Percentiles rank a stretch among this genome's conserved stretches.
Conservation (phyloP, 179 eudicot genomes). For the Gypsophila paniculata region DNA sequence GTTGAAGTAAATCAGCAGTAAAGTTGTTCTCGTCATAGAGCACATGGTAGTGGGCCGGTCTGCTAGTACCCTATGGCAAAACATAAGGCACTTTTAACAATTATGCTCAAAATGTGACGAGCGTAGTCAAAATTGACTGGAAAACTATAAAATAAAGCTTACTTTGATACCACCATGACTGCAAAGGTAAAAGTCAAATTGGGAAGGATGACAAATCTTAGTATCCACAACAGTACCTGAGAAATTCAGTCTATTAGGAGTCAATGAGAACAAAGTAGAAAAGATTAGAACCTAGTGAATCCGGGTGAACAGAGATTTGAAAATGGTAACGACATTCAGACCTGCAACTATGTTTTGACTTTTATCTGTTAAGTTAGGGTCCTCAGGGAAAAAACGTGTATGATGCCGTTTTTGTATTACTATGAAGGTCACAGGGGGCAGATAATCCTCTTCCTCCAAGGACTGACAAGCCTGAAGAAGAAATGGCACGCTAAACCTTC, state of each 20-base stretch:
- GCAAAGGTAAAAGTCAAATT: constrained; percentile 62
- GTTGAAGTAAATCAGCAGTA: constrained; percentile 52
- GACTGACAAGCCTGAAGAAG: constrained; percentile 64
- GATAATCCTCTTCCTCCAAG: constrained; percentile 53
- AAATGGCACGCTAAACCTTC: background rate
- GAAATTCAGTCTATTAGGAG: background rate
- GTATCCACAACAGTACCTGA: constrained; percentile 49
- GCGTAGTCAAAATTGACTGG: background rate
- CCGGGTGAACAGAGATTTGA: background rate
- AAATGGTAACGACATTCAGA: constrained; percentile 15
- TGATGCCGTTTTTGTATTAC: constrained; percentile 76
- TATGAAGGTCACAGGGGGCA: constrained; percentile 67
- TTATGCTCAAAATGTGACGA: background rate
- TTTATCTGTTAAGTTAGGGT: constrained; percentile 44
- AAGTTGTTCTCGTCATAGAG: constrained; percentile 59
- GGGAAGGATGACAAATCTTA: constrained; percentile 59
- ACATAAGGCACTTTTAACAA: background rate
- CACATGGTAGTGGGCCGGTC: constrained; percentile 73
- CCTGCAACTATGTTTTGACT: constrained; percentile 72
- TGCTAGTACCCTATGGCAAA: constrained; percentile 52
- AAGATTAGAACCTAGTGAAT: background rate
- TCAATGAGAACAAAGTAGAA: background rate
- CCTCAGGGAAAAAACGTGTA: constrained; percentile 58
- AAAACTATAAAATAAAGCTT: background rate
- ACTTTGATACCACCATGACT: constrained; percentile 74